Evolutionary conservation across 2,329 filamentous ascomycete genomes (phyloP), one percentile per base, ranked within the genome.

Genomic region (Teratosphaeria gauchensis): DNA sequence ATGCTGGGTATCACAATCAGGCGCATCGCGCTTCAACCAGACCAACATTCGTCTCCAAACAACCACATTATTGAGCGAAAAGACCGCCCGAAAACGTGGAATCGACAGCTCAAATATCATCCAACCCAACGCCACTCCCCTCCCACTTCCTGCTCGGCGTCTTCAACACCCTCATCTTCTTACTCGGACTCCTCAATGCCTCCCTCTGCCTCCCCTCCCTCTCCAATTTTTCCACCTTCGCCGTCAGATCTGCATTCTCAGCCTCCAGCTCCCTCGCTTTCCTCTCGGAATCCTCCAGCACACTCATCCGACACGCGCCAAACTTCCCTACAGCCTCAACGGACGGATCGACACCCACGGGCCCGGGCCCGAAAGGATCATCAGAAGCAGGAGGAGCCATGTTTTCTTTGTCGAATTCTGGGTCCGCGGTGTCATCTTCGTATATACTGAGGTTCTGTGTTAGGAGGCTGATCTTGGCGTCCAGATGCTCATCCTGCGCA

Each of bases 391-490:
- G 24, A 7, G 56, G 24, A 7, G 56, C 28, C 28, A 54, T 38
- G 28, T 66, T 66, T 62, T 68, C 69, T 54, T 67, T 65, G 28
- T 69, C 67, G 4, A 55, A 60, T n/a, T 55, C 62, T 21, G 42
- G 42, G 1, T 48, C 42, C 51, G 54, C 57, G 2, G 67, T 68
- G 33, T 73, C 72, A 59, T 78, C 76, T 61, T 78, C 77, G 56
- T 73, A 75, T 7, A 78, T 68, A 53, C 72, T 69, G 66, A 80
- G 76, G 9, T 81, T 80, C 56, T 82, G 77, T 58, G 84, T 81
- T 35, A 89, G 75, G 24, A 90, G 80, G 60, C 90, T 92, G 7
- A 95, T 81, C 75, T 99, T 99, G 64, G 84, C 84, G 72, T 97
- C 92, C 69, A 94, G 82, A 73, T 95, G 90, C 70, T 89, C 89